A percentile compares a stretch with the other conserved stretches of the same genome.
Conservation (phyloP, 2,329 filamentous ascomycete species). For the Lachnum nothofagi region DNA sequence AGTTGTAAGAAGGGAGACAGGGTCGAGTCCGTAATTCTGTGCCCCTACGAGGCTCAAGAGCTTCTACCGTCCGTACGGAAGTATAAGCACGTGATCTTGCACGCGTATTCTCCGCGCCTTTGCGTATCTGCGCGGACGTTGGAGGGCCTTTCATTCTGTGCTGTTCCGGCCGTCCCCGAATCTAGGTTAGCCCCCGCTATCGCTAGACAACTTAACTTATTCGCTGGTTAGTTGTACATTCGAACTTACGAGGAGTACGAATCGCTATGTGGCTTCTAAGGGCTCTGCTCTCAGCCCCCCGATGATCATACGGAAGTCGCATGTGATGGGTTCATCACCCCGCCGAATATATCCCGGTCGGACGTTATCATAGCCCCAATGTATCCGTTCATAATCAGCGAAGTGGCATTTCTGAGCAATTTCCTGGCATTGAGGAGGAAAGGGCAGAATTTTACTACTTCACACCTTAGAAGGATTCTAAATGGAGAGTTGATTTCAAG, state of each 20-base stretch:
- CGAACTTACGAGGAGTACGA: slow-evolving; percentile 48
- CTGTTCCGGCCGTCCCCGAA: slow-evolving; percentile 27
- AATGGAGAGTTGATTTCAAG: too few species aligned
- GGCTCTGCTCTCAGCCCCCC: slow-evolving; percentile 36
- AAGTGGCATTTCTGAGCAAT: too few species aligned
- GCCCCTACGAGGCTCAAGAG: slow-evolving; percentile 53
- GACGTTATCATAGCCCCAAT: too few species aligned
- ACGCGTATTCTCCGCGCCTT: slow-evolving; percentile 46
- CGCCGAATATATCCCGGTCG: too few species aligned
- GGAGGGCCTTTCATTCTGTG: slow-evolving; percentile 43
- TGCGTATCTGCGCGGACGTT: slow-evolving; percentile 37
- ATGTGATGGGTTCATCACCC: slow-evolving; percentile 11
- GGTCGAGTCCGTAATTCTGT: slow-evolving; percentile 39
- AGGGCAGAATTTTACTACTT: too few species aligned
- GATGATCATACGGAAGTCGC: slow-evolving; percentile 16
- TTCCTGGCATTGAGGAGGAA: too few species aligned
- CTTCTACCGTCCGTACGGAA: slow-evolving; percentile 39
- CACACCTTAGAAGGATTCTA: too few species aligned
- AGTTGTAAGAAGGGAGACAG: slow-evolving; percentile 26
- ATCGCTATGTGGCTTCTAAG: slow-evolving; percentile 45
- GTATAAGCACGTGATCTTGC: slow-evolving; percentile 38
- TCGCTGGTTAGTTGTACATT: slow-evolving; percentile 63
- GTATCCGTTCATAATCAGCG: too few species aligned
- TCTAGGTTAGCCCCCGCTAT: slow-evolving; percentile 17
- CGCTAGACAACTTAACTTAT: slow-evolving; percentile 52